Conservation (phyloP, 2,329 filamentous ascomycete genomes). For the Pestalotiopsis sp. region DNA sequence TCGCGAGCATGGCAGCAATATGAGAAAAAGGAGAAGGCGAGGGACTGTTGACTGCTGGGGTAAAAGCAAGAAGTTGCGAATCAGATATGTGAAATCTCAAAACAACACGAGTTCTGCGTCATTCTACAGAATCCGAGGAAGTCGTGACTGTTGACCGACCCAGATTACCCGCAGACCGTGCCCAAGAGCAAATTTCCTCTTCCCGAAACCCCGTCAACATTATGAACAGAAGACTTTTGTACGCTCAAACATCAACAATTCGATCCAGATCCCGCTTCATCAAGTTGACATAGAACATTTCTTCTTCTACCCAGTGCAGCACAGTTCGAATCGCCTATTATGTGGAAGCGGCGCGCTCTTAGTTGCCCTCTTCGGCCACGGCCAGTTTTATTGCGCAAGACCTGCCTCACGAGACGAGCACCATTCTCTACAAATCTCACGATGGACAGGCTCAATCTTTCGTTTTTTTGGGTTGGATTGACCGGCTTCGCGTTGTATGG, state of each 20-base stretch:
- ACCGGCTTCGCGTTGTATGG: neutral
- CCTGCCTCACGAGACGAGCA: neutral
- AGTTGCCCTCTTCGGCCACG: neutral
- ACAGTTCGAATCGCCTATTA: neutral
- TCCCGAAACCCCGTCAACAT: neutral
- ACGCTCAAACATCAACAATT: neutral
- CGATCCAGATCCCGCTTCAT: no score
- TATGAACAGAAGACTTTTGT: neutral
- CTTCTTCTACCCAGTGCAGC: neutral
- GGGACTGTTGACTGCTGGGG: no score
- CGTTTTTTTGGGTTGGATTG: no score
- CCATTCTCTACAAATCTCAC: neutral
- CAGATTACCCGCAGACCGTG: neutral
- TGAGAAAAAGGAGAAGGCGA: no score
- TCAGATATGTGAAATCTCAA: no score
- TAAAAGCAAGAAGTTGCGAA: no score
- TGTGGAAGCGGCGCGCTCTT: neutral
- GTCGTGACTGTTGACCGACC: neutral
- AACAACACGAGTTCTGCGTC: no score
- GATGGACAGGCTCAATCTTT: neutral
- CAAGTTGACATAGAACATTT: no score
- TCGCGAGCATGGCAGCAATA: no score
- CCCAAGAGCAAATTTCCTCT: neutral
- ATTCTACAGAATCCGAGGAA: no score
- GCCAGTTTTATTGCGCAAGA: neutral